These are phyloP conservation scores for Trametes cingulata DNA, from an alignment of 768 basidiomycete genomes.

Conservation along the genomic window DNA sequence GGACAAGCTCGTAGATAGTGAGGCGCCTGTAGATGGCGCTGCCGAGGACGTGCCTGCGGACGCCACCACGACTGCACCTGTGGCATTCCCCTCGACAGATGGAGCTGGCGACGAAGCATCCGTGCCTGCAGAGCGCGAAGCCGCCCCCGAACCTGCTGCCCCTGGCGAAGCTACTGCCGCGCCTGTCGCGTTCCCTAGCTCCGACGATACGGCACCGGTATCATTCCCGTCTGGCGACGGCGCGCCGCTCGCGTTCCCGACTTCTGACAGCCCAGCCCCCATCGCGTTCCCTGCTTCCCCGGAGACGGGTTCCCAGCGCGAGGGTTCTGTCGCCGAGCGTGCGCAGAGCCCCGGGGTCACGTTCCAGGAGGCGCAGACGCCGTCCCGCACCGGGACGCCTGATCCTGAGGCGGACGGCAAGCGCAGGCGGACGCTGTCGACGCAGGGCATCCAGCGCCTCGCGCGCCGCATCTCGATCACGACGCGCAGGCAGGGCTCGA, in stretches of 20 bases:
- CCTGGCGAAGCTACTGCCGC: constrained; percentile 23
- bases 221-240: constrained; percentile 31
- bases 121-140: constrained; percentile 17
- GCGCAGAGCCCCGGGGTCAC: constrained; percentile 53
- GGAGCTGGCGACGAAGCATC: constrained; percentile 13
- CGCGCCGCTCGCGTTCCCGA: constrained; percentile 37
- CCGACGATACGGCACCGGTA: constrained; percentile 30
- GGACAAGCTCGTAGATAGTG: constrained; percentile 26
- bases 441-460: constrained; percentile 83
- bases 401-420: constrained; percentile 75
- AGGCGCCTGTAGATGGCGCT: constrained; percentile 21
- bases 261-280: constrained; percentile 30
- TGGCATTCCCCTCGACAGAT: constrained; percentile 22
- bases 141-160: constrained; percentile 10
- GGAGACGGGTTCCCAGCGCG: constrained; percentile 35
- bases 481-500: constrained; percentile 54
- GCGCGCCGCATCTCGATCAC: constrained; percentile 73
- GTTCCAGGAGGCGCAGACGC: constrained; percentile 60
- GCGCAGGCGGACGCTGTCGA: constrained; percentile 71
- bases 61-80: background rate
- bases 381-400: constrained; percentile 71
- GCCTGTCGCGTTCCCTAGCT: constrained; percentile 37
- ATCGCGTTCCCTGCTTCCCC: constrained; percentile 36
- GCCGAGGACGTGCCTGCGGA: constrained; percentile 11
- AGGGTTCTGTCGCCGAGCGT: constrained; percentile 32